Conservation (phyloP, 1,284 basidiomycete genomes). For the Apiotrichum akiyoshidainum region DNA sequence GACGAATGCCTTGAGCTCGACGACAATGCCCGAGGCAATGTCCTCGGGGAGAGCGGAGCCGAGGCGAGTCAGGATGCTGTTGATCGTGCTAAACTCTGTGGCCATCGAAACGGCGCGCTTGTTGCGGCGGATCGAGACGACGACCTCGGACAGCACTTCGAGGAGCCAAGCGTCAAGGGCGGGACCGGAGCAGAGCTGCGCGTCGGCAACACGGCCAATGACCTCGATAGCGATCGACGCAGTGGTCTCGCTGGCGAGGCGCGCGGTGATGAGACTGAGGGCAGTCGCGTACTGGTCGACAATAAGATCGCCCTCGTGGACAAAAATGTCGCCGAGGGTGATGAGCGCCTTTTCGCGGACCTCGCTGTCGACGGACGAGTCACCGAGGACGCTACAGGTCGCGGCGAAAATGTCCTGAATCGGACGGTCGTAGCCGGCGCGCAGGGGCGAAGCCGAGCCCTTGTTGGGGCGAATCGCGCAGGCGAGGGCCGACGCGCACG, state of each 20-base stretch:
- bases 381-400: slow-evolving; percentile 66
- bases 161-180: slow-evolving; percentile 71
- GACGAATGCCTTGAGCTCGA: slow-evolving; percentile 71
- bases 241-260: slow-evolving; percentile 62
- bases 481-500: slow-evolving; percentile 53
- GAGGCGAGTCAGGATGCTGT: slow-evolving; percentile 54
- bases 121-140: slow-evolving; percentile 72
- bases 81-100: slow-evolving; percentile 69
- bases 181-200: slow-evolving; percentile 46
- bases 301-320: slow-evolving; percentile 71
- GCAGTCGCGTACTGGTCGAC: slow-evolving; percentile 42
- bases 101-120: slow-evolving; percentile 75
- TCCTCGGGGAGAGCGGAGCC: slow-evolving; percentile 61
- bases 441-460: slow-evolving; percentile 39
- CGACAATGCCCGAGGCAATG: slow-evolving; percentile 63
- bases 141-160: slow-evolving; percentile 71
- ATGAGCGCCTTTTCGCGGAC: slow-evolving; percentile 80
- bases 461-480: slow-evolving; percentile 46
- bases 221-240: slow-evolving; percentile 53
- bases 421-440: slow-evolving; percentile 51
- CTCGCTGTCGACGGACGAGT: slow-evolving; percentile 84
- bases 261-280: slow-evolving; percentile 68
- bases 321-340: slow-evolving; percentile 78
- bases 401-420: slow-evolving; percentile 69
- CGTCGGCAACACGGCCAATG: slow-evolving; percentile 52